Evolutionary conservation across 352 stramenopile species (phyloP), one percentile per base, ranked within the genome.

Genomic region (Globisporangium abappressorium): DNA sequence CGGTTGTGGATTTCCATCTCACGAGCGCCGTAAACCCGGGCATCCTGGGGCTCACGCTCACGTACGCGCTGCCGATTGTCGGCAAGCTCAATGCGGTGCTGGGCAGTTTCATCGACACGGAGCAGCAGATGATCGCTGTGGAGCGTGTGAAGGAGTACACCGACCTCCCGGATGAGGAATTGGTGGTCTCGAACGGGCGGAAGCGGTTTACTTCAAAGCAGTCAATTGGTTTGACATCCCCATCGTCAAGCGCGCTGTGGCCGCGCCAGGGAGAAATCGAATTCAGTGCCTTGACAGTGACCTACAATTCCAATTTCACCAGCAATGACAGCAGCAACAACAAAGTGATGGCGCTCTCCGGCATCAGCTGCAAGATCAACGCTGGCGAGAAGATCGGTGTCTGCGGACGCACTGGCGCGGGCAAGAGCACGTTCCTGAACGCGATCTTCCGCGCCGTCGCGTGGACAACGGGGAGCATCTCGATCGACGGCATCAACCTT

Each of bases 81-180:
- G 82, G 81, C 8, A 96, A 95, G 60, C 69, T 97, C n/a, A 97
- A 96, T 53, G 79, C 84, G 0, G 81, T 95, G 20, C 73, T 97
- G 15, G 87, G 85, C 5, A 91, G 83, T 33, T 95, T 97, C 28
- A 76, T 95, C 38, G 89, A 94, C 56, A 96, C 91, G 1, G 92
- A 98, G 73, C 90, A 93, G 28, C 85, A 97, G 47, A 96, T 97
- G 86, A 93, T 97, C n/a, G 82, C 85, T 5, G 90, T 97, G 15
- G 91, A 98, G 71, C 87, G 92, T 18, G 79, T 97, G 30, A 83
- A 87, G 34, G 90, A 97, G 71, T 97, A 97, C 75, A 64, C 73
- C 0, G 74, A 79, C 57, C 60, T 95, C 8, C 68, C 81, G 1
- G 61, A 72, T 6, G 87, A 93, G 68, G 81, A 87, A 59, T n/a